Percentiles rank a stretch among this genome's conserved stretches.
Evolutionary conservation across 2,329 filamentous ascomycete genomes (phyloP).

Genomic region (Ilyonectria destructans): DNA sequence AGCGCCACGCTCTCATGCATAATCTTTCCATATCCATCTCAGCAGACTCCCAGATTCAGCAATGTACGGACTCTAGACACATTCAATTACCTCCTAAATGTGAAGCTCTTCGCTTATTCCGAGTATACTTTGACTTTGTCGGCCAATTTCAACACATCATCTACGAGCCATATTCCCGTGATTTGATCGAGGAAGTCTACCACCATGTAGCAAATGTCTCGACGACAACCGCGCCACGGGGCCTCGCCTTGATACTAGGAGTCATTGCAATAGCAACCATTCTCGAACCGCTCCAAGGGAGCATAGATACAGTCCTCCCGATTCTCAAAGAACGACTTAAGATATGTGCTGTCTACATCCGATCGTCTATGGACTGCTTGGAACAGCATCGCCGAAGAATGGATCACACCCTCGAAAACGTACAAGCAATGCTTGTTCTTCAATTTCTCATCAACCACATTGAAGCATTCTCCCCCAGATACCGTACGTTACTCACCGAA

Average conservation of each 20-base stretch:
- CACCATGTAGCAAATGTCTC: background rate
- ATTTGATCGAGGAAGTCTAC: background rate
- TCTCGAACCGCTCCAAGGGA: background rate
- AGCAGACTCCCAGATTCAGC: background rate
- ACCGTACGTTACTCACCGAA: background rate
- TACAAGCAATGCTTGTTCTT: slow-evolving; percentile 6
- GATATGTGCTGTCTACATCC: slow-evolving; percentile 4
- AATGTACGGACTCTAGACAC: background rate
- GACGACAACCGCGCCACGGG: background rate
- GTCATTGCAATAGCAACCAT: background rate
- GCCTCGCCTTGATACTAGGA: background rate
- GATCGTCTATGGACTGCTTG: slow-evolving; percentile 4
- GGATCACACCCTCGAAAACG: slow-evolving; percentile 5
- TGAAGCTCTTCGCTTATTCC: background rate
- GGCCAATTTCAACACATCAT: background rate
- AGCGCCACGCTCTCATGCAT: background rate
- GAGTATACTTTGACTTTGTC: background rate
- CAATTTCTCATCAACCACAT: slow-evolving; percentile 1
- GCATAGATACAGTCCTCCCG: background rate
- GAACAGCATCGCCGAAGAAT: slow-evolving; percentile 4
- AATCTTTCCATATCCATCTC: slow-evolving; percentile 3
- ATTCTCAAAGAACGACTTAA: background rate
- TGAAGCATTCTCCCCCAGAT: slow-evolving; percentile 5
- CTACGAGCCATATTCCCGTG: background rate
- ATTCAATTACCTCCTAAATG: background rate